Evolutionary conservation across 164 flowering plant genomes (phyloP), one percentile per base, ranked within the genome.

Genomic region (Dillenia suffruticosa): DNA sequence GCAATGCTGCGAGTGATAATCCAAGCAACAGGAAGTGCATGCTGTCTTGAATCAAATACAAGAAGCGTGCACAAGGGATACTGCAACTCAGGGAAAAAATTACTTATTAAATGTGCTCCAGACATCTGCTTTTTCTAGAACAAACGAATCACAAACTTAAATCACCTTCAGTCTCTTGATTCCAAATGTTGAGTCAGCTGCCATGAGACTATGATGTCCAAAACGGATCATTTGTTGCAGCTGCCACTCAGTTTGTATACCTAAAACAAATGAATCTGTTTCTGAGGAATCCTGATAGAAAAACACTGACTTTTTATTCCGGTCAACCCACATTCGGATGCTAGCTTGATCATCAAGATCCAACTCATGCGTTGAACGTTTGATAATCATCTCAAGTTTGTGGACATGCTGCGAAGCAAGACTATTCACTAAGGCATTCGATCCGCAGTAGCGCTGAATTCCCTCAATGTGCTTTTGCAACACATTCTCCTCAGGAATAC

Each of bases 231-330:
- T 89, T 60, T 94, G 98, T 58, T 89, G 95, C 74, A 94, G 62
- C 71, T 89, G 99, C 99, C 99, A 94, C 68, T 94, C 97, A 8
- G 99, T 87, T 74, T 94, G 99, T 64, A 94, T 88, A 13, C 99
- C 99, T 65, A 94, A 70, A 66, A 94, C 75, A 67, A 94, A 89
- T 56, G 97, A 74, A 71, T 84, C 79, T 2, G 77, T 63, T 51
- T 87, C 97, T 48, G 98, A 82, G 54, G 93, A 51, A 68, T 91
- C 93, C 70, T 87, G 97, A 73, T 87, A 84, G 61, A 86, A 79
- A 75, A 94, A 94, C 22, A 85, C 74, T 8, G 85, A 81, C 63
- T 88, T 89, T 72, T 84, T 81, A 70, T 88, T 84, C 54, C 96
- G 86, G 49, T 91, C 96, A 62, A 80, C 86, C 99, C 99, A 94